A percentile compares a stretch with the other conserved stretches of the same genome.
Evolutionary conservation across 1,139 yeast genomes (phyloP).

Genomic region (Casaregolazyma suthepensis): DNA sequence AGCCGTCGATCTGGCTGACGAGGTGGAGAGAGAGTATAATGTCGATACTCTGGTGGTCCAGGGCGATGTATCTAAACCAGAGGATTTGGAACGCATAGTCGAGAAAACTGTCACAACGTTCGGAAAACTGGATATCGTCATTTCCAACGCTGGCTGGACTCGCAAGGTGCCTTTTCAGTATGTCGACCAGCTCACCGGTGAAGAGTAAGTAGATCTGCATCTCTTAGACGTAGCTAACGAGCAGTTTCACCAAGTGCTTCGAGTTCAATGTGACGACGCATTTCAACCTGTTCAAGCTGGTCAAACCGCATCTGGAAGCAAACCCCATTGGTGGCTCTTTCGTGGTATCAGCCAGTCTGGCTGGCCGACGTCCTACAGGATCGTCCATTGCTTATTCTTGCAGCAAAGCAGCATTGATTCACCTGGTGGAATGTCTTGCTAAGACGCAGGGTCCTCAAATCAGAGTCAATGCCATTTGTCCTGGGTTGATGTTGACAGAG

Average conservation of each 20-base stretch:
- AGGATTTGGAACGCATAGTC: slow-evolving; percentile 21
- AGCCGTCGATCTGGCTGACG: slow-evolving; percentile 28
- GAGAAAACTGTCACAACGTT: slow-evolving; percentile 21
- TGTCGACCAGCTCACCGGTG: slow-evolving; percentile 22
- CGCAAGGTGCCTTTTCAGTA: slow-evolving; percentile 17
- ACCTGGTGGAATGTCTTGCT: slow-evolving; percentile 35
- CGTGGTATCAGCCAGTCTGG: slow-evolving; percentile 36
- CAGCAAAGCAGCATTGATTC: slow-evolving; percentile 37
- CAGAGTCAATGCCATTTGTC: slow-evolving; percentile 38
- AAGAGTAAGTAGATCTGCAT: slow-evolving; percentile 19
- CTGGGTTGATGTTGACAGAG: slow-evolving; percentile 38
- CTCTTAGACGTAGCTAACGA: background rate
- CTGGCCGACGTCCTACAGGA: slow-evolving; percentile 35
- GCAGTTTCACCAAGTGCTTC: slow-evolving; percentile 17
- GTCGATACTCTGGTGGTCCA: slow-evolving; percentile 22
- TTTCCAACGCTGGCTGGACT: slow-evolving; percentile 32
- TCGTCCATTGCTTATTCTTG: slow-evolving; percentile 39
- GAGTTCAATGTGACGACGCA: slow-evolving; percentile 32
- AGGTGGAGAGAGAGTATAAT: slow-evolving; percentile 14
- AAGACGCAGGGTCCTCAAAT: slow-evolving; percentile 36
- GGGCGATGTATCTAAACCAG: slow-evolving; percentile 20
- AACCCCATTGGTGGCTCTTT: slow-evolving; percentile 36
- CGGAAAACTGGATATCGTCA: slow-evolving; percentile 28
- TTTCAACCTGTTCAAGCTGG: slow-evolving; percentile 34
- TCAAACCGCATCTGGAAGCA: slow-evolving; percentile 31